phyloP scores from a whole-genome alignment of 495 filamentous ascomycete species.

The Polyplosphaeria fusca region DNA sequence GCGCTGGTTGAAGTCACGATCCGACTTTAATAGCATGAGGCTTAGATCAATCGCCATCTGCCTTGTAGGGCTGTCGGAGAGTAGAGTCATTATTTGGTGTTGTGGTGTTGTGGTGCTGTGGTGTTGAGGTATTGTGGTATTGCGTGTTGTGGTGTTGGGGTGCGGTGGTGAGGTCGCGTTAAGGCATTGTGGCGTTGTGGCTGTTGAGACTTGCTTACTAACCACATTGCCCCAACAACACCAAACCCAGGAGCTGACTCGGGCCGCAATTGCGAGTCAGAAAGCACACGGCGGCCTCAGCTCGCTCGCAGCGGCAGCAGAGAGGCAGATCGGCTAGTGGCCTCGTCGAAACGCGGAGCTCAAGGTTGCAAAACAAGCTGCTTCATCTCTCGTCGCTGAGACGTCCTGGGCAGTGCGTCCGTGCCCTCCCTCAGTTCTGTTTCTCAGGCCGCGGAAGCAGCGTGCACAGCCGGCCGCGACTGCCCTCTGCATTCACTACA shows the following conservation, averaged over 20 bases:
- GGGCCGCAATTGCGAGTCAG: too few relatives aligned
- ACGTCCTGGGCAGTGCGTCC: not conserved
- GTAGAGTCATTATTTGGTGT: too few relatives aligned
- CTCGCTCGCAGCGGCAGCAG: too few relatives aligned
- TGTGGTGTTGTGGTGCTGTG: too few relatives aligned
- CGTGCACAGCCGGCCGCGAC: too few relatives aligned
- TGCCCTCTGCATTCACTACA: too few relatives aligned
- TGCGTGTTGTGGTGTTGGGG: not conserved
- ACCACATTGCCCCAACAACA: not conserved
- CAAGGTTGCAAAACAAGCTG: not conserved
- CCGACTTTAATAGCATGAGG: constrained; percentile 32
- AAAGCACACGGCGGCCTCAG: too few relatives aligned
- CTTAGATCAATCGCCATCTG: constrained; percentile 34
- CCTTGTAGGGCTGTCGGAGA: constrained; percentile 10
- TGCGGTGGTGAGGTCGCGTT: not conserved
- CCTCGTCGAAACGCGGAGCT: constrained; percentile 1
- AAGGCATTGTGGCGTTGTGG: too few relatives aligned
- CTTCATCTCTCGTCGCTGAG: not conserved
- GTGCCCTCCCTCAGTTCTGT: not conserved
- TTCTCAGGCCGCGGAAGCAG: too few relatives aligned
- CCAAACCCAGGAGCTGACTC: too few relatives aligned
- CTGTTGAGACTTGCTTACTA: not conserved
- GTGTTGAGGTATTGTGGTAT: too few relatives aligned
- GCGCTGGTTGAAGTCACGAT: constrained; percentile 22
- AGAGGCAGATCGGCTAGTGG: not conserved